These are phyloP conservation scores for Aphanomyces euteiches DNA, from an alignment of 352 stramenopile genomes.

Conservation along the genomic window DNA sequence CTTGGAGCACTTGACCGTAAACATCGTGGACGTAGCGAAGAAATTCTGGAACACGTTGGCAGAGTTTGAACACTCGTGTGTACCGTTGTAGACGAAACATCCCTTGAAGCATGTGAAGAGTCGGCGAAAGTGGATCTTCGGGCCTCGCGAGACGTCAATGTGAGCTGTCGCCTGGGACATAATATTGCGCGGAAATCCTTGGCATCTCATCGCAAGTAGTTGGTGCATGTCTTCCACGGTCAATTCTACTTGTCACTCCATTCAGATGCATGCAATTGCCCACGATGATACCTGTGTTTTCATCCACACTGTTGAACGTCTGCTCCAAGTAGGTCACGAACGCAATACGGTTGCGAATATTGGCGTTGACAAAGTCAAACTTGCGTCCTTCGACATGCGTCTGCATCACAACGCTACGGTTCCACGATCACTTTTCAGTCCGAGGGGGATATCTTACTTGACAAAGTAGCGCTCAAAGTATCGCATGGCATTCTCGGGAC, in stretches of 20 bases:
- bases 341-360: conserved; percentile 17
- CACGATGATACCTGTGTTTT: conserved; percentile 3
- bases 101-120: conserved; percentile 22
- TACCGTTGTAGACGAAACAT: conserved; percentile 27
- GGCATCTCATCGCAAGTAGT: not conserved
- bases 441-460: not conserved
- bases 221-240: conserved; percentile 26
- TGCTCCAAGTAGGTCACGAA: conserved; percentile 9
- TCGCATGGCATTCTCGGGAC: conserved; percentile 1
- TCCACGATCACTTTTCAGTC: no score
- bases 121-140: conserved; percentile 12
- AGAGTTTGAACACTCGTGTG: not conserved
- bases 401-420: not conserved
- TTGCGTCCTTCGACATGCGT: conserved; percentile 20
- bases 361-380: conserved; percentile 28
- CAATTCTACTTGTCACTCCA: not conserved
- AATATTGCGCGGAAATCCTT: conserved; percentile 2
- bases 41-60: not conserved
- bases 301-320: conserved; percentile 4
- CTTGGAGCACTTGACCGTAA: conserved; percentile 4
- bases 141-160: not conserved
- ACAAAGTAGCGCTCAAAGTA: conserved; percentile 24
- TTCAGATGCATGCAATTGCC: not conserved
- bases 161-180: conserved; percentile 6
- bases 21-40: conserved; percentile 11